These are phyloP conservation scores for Adenanthera pavonina DNA, from an alignment of 306 rosid species.

Conservation along the genomic window DNA sequence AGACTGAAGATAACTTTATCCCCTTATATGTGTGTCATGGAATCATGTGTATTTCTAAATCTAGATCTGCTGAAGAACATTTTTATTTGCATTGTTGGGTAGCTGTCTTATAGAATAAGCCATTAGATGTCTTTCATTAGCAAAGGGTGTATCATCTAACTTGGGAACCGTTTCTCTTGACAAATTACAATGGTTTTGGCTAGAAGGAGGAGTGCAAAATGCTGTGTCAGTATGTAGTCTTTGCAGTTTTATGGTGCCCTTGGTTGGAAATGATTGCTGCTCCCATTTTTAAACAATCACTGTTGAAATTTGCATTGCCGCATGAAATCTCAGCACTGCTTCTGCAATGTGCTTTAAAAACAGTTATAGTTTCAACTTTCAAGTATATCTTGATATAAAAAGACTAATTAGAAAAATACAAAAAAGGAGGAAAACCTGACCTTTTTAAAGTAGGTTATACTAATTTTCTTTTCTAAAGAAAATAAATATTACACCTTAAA, in stretches of 20 bases:
- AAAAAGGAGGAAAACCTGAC: neutral
- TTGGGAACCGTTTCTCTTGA: neutral
- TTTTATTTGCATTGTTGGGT: neutral
- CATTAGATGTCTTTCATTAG: neutral
- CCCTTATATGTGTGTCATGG: neutral
- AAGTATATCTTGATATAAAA: neutral
- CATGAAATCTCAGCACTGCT: neutral
- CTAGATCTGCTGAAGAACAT: neutral
- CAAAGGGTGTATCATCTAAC: neutral
- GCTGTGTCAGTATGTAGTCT: neutral
- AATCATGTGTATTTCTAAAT: neutral
- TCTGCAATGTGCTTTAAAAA: neutral
- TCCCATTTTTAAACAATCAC: neutral
- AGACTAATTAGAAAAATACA: neutral
- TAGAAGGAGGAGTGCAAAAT: neutral
- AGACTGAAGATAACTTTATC: neutral
- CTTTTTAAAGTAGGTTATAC: neutral
- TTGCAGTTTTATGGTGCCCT: neutral
- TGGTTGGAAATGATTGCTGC: neutral
- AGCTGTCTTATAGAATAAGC: neutral
- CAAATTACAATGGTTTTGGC: neutral
- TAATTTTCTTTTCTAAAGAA: neutral
- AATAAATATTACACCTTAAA: neutral
- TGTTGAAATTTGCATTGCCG: neutral
- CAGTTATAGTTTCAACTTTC: neutral